phyloP scores from a whole-genome alignment of 2,329 filamentous ascomycete genomes.

The Exophiala phaeomuriformis region DNA sequence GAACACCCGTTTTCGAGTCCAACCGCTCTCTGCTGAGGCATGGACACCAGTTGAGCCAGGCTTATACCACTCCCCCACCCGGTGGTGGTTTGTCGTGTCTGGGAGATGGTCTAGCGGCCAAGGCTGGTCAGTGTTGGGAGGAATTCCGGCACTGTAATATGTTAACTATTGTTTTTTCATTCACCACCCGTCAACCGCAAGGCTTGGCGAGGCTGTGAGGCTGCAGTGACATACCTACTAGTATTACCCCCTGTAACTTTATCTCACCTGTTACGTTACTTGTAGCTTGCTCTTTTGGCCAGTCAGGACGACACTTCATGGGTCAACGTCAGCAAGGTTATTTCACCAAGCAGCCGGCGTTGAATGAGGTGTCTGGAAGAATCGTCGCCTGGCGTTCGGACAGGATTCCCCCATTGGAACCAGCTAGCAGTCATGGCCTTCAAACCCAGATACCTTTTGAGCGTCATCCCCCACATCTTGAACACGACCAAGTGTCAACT shows the following conservation, averaged over 20 bases:
- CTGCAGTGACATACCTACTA: neutral
- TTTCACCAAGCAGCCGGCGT: no score
- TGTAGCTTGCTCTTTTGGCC: no score
- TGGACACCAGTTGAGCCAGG: neutral
- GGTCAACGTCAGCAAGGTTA: no score
- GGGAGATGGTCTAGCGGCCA: neutral
- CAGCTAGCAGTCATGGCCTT: no score
- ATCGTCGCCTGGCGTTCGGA: no score
- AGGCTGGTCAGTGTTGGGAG: neutral
- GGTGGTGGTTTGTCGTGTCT: neutral
- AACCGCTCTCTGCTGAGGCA: conserved; percentile 1
- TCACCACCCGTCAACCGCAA: neutral
- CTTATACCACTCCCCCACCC: neutral
- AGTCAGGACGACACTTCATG: no score
- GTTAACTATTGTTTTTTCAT: neutral
- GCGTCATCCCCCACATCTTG: no score
- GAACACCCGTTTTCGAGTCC: neutral
- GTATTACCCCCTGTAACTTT: neutral
- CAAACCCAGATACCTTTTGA: no score
- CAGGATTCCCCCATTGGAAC: no score
- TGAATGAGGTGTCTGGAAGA: no score
- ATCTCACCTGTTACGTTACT: no score
- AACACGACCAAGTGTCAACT: no score
- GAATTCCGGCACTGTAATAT: neutral
- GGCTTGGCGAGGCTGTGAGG: neutral